Evolutionary conservation across 306 rosid genomes (phyloP), one percentile per base, ranked within the genome.

Genomic region (Herpetospermum pedunculosum): DNA sequence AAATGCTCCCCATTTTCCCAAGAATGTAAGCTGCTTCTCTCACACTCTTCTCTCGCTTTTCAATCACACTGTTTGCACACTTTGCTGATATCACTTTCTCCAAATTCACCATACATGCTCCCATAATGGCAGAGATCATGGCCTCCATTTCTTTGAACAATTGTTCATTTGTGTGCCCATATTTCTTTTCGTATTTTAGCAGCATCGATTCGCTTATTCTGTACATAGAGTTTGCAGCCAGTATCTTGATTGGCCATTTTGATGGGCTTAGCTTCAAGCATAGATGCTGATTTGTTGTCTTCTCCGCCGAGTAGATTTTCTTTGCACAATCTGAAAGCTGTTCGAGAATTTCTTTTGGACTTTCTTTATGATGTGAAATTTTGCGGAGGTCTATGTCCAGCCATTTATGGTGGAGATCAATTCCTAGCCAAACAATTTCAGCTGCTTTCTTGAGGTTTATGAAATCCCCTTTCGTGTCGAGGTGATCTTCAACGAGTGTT

Each of bases 221-320:
- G 75, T 88, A 93, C 98, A 93, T 87, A 68, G 92, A 83, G 62
- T 90, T 87, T 2, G 94, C 80, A 50, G 92, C 91, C 77, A 88
- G 46, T 21, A 87, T 50, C 53, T 80, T 80, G 48, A 67, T 1
- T 0, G 93, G 97, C 98, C 97, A 93, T 18, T 58, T 76, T 38
- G 88, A 80, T 77, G 98, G 90, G 21, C 30, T 55, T 4, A 70
- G 79, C 85, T 35, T 86, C 2, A 14, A 25, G 75, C 90, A 89
- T 47, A 55, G 47, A 29, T 63, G 73, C 25, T 70, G 75, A 52
- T n/a, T 75, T 59, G 30, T 88, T 1, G 11, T 40, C 53, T 41
- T 67, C 9, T 48, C 74, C 54, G 80, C 85, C 40, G 72, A 69
- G 77, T 77, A 87, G 46, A 72, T 81, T 73, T 28, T 23, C 79